Evolutionary conservation across 2,329 filamentous ascomycete species (phyloP).

Genomic region (Aspergillus sp.): DNA sequence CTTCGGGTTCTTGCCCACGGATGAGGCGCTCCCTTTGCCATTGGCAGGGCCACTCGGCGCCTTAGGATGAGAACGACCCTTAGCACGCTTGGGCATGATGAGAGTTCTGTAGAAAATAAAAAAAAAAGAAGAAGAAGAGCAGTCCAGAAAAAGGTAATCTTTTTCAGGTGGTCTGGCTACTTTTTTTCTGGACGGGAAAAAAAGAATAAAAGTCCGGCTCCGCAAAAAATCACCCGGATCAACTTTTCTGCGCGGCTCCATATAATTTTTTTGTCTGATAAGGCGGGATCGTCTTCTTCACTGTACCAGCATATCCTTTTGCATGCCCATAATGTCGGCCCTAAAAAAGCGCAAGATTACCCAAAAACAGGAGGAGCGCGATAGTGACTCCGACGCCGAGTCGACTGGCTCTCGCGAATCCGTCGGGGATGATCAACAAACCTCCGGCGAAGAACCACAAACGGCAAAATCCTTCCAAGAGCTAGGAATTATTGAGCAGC

Average conservation of each 20-base stretch:
- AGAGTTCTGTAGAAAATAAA: neutral
- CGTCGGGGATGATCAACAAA: conserved; percentile 2
- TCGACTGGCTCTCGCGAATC: conserved; percentile 21
- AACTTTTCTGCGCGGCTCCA: conserved; percentile 37
- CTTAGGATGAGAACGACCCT: conserved; percentile 84
- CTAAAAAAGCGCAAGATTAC: conserved; percentile 44
- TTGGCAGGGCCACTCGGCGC: conserved; percentile 57
- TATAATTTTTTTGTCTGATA: conserved; percentile 28
- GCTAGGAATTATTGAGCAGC: conserved; percentile 74
- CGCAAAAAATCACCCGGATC: conserved; percentile 33
- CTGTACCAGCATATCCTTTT: neutral
- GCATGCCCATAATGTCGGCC: conserved; percentile 32
- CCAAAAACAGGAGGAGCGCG: conserved; percentile 22
- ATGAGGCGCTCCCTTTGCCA: conserved; percentile 59
- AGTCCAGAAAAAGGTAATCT: conserved; percentile 1
- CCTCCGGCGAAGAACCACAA: conserved; percentile 13
- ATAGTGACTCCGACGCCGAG: conserved; percentile 25
- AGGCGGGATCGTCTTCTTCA: neutral
- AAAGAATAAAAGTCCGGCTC: conserved; percentile 24
- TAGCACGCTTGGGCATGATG: conserved; percentile 76
- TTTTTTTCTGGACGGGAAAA: conserved; percentile 38
- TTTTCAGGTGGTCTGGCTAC: conserved; percentile 17
- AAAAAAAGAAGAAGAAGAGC: neutral
- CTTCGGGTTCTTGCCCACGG: conserved; percentile 72
- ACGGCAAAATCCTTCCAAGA: conserved; percentile 51